Percentiles rank a stretch among this genome's conserved stretches.
These are phyloP conservation scores for Verticillium alfalfae DNA, from an alignment of 2,329 filamentous ascomycete species.

Conservation along the genomic window DNA sequence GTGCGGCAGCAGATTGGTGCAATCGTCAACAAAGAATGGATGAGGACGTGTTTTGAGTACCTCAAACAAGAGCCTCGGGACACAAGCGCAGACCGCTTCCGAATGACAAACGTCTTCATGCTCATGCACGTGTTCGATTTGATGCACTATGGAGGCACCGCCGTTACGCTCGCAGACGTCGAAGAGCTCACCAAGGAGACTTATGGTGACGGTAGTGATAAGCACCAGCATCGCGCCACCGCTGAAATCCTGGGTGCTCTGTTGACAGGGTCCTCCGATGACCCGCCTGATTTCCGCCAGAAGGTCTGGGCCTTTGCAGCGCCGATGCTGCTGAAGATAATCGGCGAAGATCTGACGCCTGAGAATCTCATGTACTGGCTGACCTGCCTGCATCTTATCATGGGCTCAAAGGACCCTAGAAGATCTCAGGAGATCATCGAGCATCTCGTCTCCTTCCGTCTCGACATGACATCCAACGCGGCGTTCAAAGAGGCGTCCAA, in stretches of 20 bases:
- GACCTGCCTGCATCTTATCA: slow-evolving; percentile 82
- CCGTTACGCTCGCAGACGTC: slow-evolving; percentile 79
- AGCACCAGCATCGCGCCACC: slow-evolving; percentile 94
- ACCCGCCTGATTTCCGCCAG: slow-evolving; percentile 66
- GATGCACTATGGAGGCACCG: slow-evolving; percentile 73
- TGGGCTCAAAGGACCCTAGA: slow-evolving; percentile 85
- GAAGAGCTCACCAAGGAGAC: slow-evolving; percentile 71
- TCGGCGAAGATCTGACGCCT: slow-evolving; percentile 87
- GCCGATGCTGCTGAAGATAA: slow-evolving; percentile 78
- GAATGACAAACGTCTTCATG: slow-evolving; percentile 81
- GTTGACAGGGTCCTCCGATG: slow-evolving; percentile 74
- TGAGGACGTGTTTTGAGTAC: slow-evolving; percentile 81
- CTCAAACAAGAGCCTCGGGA: slow-evolving; percentile 96
- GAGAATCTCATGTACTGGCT: slow-evolving; percentile 96
- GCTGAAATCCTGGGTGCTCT: slow-evolving; percentile 88
- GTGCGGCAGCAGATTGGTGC: slow-evolving; percentile 75
- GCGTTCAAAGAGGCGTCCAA: slow-evolving; percentile 99
- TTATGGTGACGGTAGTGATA: slow-evolving; percentile 90
- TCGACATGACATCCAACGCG: slow-evolving; percentile 93
- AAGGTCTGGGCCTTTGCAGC: slow-evolving; percentile 85
- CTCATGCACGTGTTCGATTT: slow-evolving; percentile 88
- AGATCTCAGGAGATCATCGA: slow-evolving; percentile 82
- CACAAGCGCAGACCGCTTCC: slow-evolving; percentile 73
- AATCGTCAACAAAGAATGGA: slow-evolving; percentile 78
- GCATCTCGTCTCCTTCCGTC: slow-evolving; percentile 73